Evolutionary conservation across 176 grass and related monocot species (phyloP).

Genomic region (Eragrostis nindensis): DNA sequence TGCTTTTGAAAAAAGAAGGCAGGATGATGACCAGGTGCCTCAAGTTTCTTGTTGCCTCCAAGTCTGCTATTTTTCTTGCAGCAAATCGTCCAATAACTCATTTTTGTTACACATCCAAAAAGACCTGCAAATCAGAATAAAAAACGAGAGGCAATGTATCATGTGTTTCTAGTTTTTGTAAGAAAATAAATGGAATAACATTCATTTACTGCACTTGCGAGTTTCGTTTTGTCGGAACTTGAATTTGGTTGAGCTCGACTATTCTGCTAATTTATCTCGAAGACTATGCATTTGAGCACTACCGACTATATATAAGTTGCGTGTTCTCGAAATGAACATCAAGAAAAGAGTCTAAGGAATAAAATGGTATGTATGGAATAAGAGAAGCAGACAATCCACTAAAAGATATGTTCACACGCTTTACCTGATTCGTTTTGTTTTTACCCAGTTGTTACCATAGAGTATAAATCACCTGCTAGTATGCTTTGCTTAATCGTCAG

Average conservation of each 20-base stretch:
- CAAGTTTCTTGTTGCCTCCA: slow-evolving; percentile 10
- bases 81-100: slow-evolving; percentile 27
- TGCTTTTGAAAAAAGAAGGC: slow-evolving; percentile 30
- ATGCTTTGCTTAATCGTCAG: slow-evolving; percentile 12
- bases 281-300: slow-evolving; percentile 11
- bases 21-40: slow-evolving; percentile 1
- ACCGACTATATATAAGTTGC: background rate
- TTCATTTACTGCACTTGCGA: background rate
- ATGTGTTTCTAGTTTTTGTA: background rate
- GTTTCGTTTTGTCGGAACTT: background rate
- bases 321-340: background rate
- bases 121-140: slow-evolving; percentile 2
- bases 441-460: background rate
- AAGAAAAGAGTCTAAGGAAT: slow-evolving; percentile 6
- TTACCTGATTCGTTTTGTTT: background rate
- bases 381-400: background rate
- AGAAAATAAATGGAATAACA: background rate
- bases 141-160: background rate
- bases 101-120: slow-evolving; percentile 16
- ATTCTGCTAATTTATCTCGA: background rate
- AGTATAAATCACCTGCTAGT: background rate
- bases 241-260: background rate
- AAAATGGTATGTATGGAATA: slow-evolving; percentile 29
- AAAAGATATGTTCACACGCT: background rate
- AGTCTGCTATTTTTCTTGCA: slow-evolving; percentile 22